Evolutionary conservation across 805 yeast species (phyloP).

Genomic region (Pichia nanzhaoensis): DNA sequence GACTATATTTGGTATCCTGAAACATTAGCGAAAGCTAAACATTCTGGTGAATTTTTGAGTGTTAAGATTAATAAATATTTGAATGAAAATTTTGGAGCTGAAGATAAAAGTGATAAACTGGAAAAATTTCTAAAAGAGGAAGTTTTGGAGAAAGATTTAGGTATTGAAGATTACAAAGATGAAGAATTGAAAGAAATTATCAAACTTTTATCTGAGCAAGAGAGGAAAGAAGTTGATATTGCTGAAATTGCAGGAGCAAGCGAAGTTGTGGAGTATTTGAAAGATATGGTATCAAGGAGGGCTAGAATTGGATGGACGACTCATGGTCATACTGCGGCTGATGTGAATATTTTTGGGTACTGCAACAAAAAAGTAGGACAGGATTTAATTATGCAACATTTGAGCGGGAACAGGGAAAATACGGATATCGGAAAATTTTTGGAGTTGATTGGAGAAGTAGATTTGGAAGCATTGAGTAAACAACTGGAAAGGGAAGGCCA

Average conservation of each 20-base stretch:
- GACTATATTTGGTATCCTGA: conserved; percentile 87
- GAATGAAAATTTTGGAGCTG: not conserved
- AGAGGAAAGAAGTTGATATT: conserved; percentile 38
- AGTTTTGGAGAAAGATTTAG: conserved; percentile 58
- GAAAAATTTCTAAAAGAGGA: conserved; percentile 43
- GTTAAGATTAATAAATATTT: conserved; percentile 33
- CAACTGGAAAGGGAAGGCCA: conserved; percentile 30
- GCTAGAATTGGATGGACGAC: conserved; percentile 96
- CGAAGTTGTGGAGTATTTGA: conserved; percentile 38
- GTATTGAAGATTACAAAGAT: conserved; percentile 49
- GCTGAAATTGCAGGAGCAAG: conserved; percentile 25
- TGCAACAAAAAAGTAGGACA: conserved; percentile 48
- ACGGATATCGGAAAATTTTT: conserved; percentile 75
- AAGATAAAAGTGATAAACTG: conserved; percentile 19
- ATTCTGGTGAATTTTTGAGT: conserved; percentile 69
- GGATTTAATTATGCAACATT: conserved; percentile 34
- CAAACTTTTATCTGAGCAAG: conserved; percentile 34
- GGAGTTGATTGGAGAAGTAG: conserved; percentile 30
- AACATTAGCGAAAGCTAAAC: conserved; percentile 58
- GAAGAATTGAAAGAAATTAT: conserved; percentile 47
- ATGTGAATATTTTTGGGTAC: conserved; percentile 83
- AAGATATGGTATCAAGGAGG: conserved; percentile 67
- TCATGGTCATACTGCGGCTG: conserved; percentile 94
- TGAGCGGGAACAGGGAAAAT: conserved; percentile 82
- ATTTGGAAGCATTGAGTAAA: conserved; percentile 41